These are phyloP conservation scores for Prinsepia uniflora DNA, from an alignment of 306 rosid genomes.

Conservation along the genomic window DNA sequence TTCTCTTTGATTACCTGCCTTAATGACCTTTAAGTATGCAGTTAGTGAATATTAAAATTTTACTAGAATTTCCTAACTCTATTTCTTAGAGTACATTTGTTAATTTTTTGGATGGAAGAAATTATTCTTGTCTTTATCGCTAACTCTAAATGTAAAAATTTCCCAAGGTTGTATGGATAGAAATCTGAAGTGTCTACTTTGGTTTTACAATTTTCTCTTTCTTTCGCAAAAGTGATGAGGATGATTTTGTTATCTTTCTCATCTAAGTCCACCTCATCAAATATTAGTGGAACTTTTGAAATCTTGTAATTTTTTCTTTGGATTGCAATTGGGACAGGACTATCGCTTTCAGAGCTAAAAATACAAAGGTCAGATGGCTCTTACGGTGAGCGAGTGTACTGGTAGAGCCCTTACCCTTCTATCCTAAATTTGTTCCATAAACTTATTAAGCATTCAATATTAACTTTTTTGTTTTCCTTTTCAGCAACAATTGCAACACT, in stretches of 20 bases:
- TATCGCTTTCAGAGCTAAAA: constrained; percentile 27
- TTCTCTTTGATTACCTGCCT: too few species aligned
- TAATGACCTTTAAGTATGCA: too few species aligned
- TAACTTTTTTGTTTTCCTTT: constrained; percentile 19
- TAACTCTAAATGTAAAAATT: too few species aligned
- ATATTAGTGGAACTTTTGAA: neutral
- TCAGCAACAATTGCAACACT: constrained; percentile 75
- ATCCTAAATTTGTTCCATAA: neutral
- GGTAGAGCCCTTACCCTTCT: constrained; percentile 36
- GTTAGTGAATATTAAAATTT: too few species aligned
- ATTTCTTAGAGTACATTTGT: too few species aligned
- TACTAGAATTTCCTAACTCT: too few species aligned
- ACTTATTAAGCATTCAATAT: neutral
- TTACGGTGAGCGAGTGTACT: constrained; percentile 48
- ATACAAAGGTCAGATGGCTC: constrained; percentile 23
- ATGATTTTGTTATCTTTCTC: neutral
- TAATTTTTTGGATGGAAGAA: too few species aligned
- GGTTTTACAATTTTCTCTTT: neutral
- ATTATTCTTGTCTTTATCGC: too few species aligned
- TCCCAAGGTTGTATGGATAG: too few species aligned
- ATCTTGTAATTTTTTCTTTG: constrained; percentile 4
- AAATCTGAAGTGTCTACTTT: too few species aligned
- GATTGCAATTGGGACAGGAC: constrained; percentile 26
- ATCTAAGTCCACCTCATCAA: neutral
- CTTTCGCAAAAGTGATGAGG: neutral